These are phyloP conservation scores for Fusarium brevicatenulatum DNA, from an alignment of 2,329 filamentous ascomycete species.

Conservation along the genomic window DNA sequence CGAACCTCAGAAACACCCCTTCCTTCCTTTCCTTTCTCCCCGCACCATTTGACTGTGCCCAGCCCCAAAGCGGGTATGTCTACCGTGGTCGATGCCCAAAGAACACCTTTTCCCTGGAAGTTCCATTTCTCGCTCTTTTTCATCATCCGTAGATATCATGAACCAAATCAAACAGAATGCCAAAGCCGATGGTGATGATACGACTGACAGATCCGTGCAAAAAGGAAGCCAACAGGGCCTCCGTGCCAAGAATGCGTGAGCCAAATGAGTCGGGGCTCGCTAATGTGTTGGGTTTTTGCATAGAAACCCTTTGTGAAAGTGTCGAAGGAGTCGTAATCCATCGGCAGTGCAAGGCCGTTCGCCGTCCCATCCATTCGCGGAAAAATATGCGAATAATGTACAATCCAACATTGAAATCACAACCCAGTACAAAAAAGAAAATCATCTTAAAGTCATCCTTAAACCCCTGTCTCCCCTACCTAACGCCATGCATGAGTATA, in stretches of 20 bases:
- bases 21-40: conserved; percentile 26
- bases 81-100: conserved; percentile 42
- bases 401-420: conserved; percentile 53
- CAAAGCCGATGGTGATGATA: conserved; percentile 47
- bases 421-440: conserved; percentile 43
- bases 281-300: conserved; percentile 19
- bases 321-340: conserved; percentile 43
- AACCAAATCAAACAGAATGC: conserved; percentile 46
- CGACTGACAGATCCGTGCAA: conserved; percentile 43
- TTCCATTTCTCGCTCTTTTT: conserved; percentile 42
- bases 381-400: conserved; percentile 54
- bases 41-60: conserved; percentile 36
- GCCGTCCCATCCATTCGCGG: conserved; percentile 52
- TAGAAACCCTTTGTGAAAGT: conserved; percentile 30
- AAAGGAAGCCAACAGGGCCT: conserved; percentile 34
- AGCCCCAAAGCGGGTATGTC: conserved; percentile 41
- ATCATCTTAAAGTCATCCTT: conserved; percentile 43
- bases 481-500: conserved; percentile 44
- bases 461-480: conserved; percentile 37
- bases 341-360: conserved; percentile 48
- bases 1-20: conserved; percentile 31
- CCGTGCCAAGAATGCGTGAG: conserved; percentile 26
- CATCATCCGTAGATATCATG: conserved; percentile 46
- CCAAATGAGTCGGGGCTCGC: conserved; percentile 34
- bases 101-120: conserved; percentile 38